Evolutionary conservation across 176 grass and related monocot genomes (phyloP), one percentile per base, ranked within the genome.

Genomic region (Oryza meyeriana): DNA sequence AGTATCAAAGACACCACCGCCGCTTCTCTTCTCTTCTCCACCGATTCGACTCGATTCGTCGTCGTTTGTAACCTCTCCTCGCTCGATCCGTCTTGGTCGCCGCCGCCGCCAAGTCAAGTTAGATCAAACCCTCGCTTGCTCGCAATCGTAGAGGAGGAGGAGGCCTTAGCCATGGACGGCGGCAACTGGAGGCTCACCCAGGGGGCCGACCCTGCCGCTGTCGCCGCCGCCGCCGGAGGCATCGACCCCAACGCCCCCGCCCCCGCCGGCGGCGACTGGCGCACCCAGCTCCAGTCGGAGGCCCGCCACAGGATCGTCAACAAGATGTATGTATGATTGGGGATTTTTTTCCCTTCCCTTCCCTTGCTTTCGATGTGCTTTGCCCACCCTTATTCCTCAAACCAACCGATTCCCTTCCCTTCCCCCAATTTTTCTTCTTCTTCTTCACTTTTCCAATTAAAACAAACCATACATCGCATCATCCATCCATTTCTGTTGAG

Each of bases 221-320:
- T 38, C 73, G 50, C 66, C 29, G 79, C 39, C 55, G 36, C 29
- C 45, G 50, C 79, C 6, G 81, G 52, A 22, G 52, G 74, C 31
- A 77, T 59, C 18, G 89, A 81, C 64, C 71, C 94, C 5, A 78
- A 52, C 81, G 76, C 73, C 32, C 45, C 69, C 32, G 77, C 24
- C 28, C 57, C 84, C 27, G 74, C 73, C 34, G 86, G 77, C 4
- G 52, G 36, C 58, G 85, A 95, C 59, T 95, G 93, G 96, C 87
- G 96, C 36, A 8, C n/a, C 47, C 93, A 92, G 55, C 87, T 99
- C 35, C 89, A 88, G 77, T 87, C 89, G 12, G 89, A 93, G 66
- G 88, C 93, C 16, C 93, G 96, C 50, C 81, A 18, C 73, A 89
- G 87, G 83, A 90, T 93, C 69, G 90, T 99, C 45, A 95, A 93